Conservation (phyloP, 352 stramenopile species). For the Aphanomyces invadans region DNA sequence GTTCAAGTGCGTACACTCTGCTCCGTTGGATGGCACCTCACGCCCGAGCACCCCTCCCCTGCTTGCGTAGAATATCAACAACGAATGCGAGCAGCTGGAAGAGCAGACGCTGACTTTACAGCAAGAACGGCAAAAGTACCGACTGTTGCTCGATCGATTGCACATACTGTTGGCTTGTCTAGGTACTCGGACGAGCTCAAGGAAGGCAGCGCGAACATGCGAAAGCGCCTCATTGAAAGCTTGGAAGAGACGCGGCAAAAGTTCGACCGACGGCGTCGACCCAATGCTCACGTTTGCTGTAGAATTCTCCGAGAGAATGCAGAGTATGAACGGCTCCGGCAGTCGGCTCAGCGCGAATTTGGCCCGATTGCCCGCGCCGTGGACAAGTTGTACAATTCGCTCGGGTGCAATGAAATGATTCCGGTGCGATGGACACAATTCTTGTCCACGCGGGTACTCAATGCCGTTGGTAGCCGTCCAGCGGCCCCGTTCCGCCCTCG, state of each 20-base stretch:
- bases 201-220: constrained; percentile 51
- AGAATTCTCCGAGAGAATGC: constrained; percentile 74
- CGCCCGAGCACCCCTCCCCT: no score
- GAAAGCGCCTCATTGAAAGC: constrained; percentile 64
- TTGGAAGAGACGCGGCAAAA: constrained; percentile 63
- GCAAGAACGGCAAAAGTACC: constrained; percentile 50
- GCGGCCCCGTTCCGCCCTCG: constrained; percentile 33
- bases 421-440: constrained; percentile 29
- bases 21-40: background rate
- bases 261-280: constrained; percentile 29
- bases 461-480: constrained; percentile 4
- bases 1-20: constrained; percentile 32
- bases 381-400: constrained; percentile 65
- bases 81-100: constrained; percentile 73
- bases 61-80: constrained; percentile 40
- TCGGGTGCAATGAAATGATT: constrained; percentile 76
- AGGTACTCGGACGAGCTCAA: constrained; percentile 44
- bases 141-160: background rate
- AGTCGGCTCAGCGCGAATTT: constrained; percentile 53
- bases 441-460: background rate
- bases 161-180: background rate
- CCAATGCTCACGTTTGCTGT: background rate
- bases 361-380: constrained; percentile 60
- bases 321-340: constrained; percentile 57
- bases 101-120: constrained; percentile 61